Evolutionary conservation across 305 asterid genomes (phyloP), one percentile per base, ranked within the genome.

Genomic region (Salvia sclarea): DNA sequence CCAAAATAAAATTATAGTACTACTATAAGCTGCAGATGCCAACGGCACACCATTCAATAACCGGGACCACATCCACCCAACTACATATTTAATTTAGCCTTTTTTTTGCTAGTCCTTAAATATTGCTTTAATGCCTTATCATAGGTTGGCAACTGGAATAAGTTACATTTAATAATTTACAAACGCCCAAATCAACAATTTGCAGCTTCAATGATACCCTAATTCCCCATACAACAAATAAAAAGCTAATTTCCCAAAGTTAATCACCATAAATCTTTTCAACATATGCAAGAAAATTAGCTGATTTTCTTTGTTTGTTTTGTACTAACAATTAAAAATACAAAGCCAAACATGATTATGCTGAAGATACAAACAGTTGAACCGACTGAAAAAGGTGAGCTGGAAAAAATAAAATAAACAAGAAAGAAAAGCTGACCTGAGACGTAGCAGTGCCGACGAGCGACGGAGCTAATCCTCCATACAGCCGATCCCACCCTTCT

Each of bases 391-490:
- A 24, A 49, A 24, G 13, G 54, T 22, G 28, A 65, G 38, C 56
- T 12, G 13, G 0, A 13, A 30, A 43, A 12, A 20, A 20, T 8
- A 6, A 16, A 56, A 2, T 6, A 5, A 24, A 13, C 41, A 24
- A 7, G 6, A 24, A 28, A 73, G 70, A 45, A 41, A 54, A 59
- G 69, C 70, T 69, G 69, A 85, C 98, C 96, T 93, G 97, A 57
- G 98, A 93, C 11, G 96, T 83, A 49, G 98, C 97, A 2, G 97
- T 93, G 72, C 98, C 98, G 67, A 86, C 83, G 40, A 93, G 86
- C 5, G 98, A 93, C 49, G 98, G 98, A 50, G 88, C 78, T 78
- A 93, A 84, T 18, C 98, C 98, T 31, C 97, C 86, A 37, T 93
- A 93, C 6, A 93, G 82, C 80, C 95, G 87, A 74, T 69, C 84